These are phyloP conservation scores for Sophora flavescens DNA, from an alignment of 306 rosid genomes.

Conservation along the genomic window DNA sequence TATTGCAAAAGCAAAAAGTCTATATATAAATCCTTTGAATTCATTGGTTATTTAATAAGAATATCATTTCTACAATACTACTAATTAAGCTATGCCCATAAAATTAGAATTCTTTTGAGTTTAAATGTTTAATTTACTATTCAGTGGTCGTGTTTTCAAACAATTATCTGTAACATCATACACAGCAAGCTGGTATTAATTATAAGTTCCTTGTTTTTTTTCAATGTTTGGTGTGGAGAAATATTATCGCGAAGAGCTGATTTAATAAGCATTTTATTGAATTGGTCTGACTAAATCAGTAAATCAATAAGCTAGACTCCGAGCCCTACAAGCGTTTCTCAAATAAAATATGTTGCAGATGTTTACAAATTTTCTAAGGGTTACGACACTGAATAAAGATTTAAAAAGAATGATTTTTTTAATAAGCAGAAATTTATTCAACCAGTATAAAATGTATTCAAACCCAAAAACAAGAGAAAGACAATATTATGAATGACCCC, in stretches of 20 bases:
- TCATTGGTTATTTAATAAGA: no score
- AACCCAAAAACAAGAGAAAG: no score
- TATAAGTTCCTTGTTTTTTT: conserved; percentile 12
- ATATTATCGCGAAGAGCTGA: conserved; percentile 25
- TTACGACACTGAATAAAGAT: no score
- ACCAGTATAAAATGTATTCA: no score
- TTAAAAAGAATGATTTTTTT: no score
- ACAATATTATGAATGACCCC: no score
- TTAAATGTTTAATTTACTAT: conserved; percentile 18
- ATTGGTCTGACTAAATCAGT: conserved; percentile 35
- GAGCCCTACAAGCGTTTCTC: conserved; percentile 45
- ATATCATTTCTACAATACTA: no score
- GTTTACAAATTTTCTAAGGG: no score
- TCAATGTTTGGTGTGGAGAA: conserved; percentile 24
- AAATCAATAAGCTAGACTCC: conserved; percentile 36
- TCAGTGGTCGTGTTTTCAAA: conserved; percentile 39
- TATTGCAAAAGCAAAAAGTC: no score
- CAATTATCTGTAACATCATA: conserved; percentile 29
- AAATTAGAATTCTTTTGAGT: neutral
- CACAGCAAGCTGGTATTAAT: conserved; percentile 20
- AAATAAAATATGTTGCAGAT: conserved; percentile 12
- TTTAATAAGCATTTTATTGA: conserved; percentile 26
- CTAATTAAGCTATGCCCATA: no score
- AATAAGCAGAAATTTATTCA: no score
- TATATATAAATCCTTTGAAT: no score